phyloP scores from a whole-genome alignment of 129 eudicot genomes.

The Logfia minima region DNA sequence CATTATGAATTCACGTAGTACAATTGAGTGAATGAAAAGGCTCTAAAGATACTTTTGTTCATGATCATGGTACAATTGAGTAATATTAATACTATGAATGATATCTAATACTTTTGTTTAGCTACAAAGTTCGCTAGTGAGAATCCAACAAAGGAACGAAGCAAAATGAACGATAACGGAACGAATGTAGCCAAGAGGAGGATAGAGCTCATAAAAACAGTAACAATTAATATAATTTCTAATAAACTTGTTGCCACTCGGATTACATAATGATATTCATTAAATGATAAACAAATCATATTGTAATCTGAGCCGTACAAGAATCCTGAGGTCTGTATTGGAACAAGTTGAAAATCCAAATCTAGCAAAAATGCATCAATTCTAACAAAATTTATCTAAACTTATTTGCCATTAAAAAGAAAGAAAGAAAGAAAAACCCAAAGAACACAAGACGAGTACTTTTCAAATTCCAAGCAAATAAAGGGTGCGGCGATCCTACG shows the following conservation, averaged over 20 bases:
- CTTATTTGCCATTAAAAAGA: no score
- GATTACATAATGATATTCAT: no score
- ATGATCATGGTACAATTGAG: neutral
- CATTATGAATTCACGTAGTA: neutral
- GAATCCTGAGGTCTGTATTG: neutral
- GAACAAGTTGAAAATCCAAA: neutral
- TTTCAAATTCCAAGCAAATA: neutral
- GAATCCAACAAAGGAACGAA: conserved; percentile 64
- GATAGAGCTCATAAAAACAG: conserved; percentile 35
- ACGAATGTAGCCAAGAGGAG: conserved; percentile 43
- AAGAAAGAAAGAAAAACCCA: no score
- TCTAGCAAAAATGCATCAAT: neutral
- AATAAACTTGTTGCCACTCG: no score
- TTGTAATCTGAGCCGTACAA: neutral
- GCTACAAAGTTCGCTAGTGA: conserved; percentile 71
- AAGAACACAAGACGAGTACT: neutral
- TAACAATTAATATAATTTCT: no score
- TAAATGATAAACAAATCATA: neutral
- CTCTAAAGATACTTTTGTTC: no score
- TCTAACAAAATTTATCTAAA: neutral
- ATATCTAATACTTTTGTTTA: neutral
- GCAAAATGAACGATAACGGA: conserved; percentile 42
- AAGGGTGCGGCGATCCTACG: neutral
- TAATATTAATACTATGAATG: neutral
- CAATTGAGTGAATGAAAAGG: no score